phyloP scores from a whole-genome alignment of 2,329 filamentous ascomycete genomes.

The Beauveria medogensis region DNA sequence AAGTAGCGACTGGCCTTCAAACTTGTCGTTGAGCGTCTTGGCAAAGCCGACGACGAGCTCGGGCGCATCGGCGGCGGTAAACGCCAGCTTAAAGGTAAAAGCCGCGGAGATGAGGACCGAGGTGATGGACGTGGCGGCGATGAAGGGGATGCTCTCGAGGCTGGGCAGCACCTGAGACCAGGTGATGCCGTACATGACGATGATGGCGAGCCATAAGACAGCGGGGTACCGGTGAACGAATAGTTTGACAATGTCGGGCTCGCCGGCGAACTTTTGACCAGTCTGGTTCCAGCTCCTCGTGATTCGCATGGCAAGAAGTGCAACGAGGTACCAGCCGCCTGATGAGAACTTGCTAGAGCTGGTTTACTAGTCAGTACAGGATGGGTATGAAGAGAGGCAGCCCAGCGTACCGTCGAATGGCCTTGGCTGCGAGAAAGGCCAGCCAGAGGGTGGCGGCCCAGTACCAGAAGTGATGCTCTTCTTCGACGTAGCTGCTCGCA shows the following conservation, averaged over 20 bases:
- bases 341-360: slow-evolving; percentile 22
- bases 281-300: slow-evolving; percentile 89
- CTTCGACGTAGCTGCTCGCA: slow-evolving; percentile 93
- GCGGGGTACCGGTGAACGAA: slow-evolving; percentile 57
- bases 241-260: slow-evolving; percentile 71
- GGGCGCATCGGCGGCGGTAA: slow-evolving; percentile 79
- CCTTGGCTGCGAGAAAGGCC: slow-evolving; percentile 41
- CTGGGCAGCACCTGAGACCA: slow-evolving; percentile 35
- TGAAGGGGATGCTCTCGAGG: slow-evolving; percentile 33
- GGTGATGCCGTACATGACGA: slow-evolving; percentile 58
- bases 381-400: neutral
- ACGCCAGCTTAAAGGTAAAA: slow-evolving; percentile 81
- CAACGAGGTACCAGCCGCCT: slow-evolving; percentile 28
- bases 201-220: slow-evolving; percentile 67
- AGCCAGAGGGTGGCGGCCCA: slow-evolving; percentile 73
- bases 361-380: slow-evolving; percentile 10
- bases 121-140: slow-evolving; percentile 32
- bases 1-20: slow-evolving; percentile 38
- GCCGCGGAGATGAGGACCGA: slow-evolving; percentile 43
- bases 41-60: slow-evolving; percentile 58
- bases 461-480: slow-evolving; percentile 99
- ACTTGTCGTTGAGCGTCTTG: slow-evolving; percentile 29
- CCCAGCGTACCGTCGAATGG: slow-evolving; percentile 31
- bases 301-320: slow-evolving; percentile 57
- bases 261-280: slow-evolving; percentile 91